A percentile compares a stretch with the other conserved stretches of the same genome.
phyloP scores from a whole-genome alignment of 108 stramenopile species.

The Fragilariopsis cylindrus region DNA sequence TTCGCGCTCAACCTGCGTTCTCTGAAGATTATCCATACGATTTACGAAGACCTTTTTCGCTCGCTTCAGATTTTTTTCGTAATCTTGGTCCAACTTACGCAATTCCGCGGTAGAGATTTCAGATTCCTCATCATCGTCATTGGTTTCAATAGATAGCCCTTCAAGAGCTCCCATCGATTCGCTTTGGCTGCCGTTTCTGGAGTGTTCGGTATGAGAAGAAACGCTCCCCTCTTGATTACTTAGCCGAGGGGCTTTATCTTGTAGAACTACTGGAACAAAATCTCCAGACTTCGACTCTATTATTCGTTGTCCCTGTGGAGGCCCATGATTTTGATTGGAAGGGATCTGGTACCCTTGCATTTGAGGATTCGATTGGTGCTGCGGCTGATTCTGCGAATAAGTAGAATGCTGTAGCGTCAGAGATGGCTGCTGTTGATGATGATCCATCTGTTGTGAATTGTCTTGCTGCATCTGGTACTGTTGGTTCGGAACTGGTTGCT shows the following conservation, averaged over 20 bases:
- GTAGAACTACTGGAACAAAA: conserved; percentile 3
- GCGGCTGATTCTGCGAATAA: background rate
- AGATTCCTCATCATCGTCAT: conserved; percentile 38
- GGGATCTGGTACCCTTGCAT: conserved; percentile 9
- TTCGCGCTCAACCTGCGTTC: conserved; percentile 75
- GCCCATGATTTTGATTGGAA: background rate
- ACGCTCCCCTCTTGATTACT: background rate
- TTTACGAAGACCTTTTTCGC: conserved; percentile 81
- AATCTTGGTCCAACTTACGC: conserved; percentile 70
- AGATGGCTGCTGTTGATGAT: conserved; percentile 26
- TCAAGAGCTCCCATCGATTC: conserved; percentile 14
- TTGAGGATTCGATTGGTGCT: conserved; percentile 4
- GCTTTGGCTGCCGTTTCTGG: background rate
- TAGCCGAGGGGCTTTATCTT: background rate
- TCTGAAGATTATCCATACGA: conserved; percentile 86
- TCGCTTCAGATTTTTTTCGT: conserved; percentile 74
- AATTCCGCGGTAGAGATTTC: conserved; percentile 62
- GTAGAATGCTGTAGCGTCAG: conserved; percentile 9
- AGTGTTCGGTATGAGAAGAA: background rate
- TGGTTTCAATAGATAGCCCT: conserved; percentile 28
- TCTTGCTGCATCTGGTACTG: conserved; percentile 33
- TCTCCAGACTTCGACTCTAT: background rate
- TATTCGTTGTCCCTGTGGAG: conserved; percentile 1
- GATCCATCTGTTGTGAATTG: conserved; percentile 32
- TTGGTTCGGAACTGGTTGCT: conserved; percentile 18